These are phyloP conservation scores for Vigna angularis DNA, from an alignment of 306 rosid genomes.

Conservation along the genomic window DNA sequence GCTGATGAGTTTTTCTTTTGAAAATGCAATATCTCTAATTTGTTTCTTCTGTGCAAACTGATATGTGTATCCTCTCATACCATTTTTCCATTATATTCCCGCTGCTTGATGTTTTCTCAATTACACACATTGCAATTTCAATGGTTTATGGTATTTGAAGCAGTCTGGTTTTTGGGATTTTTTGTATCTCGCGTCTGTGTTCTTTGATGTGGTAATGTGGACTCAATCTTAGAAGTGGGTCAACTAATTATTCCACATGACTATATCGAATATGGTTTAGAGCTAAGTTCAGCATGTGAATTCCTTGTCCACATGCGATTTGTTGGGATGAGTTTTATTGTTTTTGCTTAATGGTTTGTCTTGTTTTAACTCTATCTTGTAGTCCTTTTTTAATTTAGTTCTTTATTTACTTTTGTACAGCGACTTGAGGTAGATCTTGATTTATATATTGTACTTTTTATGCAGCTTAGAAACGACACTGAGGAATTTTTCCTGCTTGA, in stretches of 20 bases:
- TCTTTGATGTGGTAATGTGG: not conserved
- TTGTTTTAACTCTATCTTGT: slow-evolving; percentile 13
- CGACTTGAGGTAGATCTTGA: slow-evolving; percentile 31
- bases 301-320: not conserved
- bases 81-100: slow-evolving; percentile 8
- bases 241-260: slow-evolving; percentile 22
- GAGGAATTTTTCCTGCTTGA: slow-evolving; percentile 94
- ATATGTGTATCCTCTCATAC: slow-evolving; percentile 6
- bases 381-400: slow-evolving; percentile 14
- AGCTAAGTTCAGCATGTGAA: slow-evolving; percentile 19
- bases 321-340: not conserved
- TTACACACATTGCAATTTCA: not conserved
- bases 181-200: not conserved
- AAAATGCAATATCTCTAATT: slow-evolving; percentile 35
- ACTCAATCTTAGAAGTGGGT: not conserved
- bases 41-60: slow-evolving; percentile 9
- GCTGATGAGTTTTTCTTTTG: slow-evolving; percentile 17
- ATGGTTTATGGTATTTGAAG: not conserved
- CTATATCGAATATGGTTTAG: not conserved
- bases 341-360: not conserved
- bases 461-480: slow-evolving; percentile 92
- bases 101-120: slow-evolving; percentile 15
- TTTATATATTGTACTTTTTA: slow-evolving; percentile 9
- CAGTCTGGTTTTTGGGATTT: not conserved
- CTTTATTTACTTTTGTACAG: slow-evolving; percentile 9